Evolutionary conservation across 176 grass and related monocot genomes (phyloP), one percentile per base, ranked within the genome.

Genomic region (Oryza officinalis): DNA sequence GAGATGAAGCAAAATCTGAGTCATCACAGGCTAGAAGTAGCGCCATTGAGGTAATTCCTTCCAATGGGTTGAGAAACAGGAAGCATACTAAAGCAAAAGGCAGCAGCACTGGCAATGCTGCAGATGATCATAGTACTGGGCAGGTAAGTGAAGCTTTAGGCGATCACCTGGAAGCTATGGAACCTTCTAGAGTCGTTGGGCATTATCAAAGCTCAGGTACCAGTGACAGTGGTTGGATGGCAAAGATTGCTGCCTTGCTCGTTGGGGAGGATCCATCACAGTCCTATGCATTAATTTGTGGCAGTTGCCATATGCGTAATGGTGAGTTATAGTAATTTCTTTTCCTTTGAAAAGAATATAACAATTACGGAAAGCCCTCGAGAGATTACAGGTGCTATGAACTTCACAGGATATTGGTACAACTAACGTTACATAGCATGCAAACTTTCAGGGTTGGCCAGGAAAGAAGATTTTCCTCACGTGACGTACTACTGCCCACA

Each of bases 251-350:
- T 83, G 88, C 88, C 10, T 50, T 90, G 31, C 81, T 94, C 54
- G 85, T 94, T 27, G 91, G 88, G 32, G 88, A 94, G 88, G 91
- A 94, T 83, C 91, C 91, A 22, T 82, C 88, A 20, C 91, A 93
- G 13, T 86, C 88, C 4, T 33, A 11, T 76, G 91, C 91, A 2
- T 79, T 93, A 44, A 93, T 93, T 26, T 93, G 88, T 83, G 88
- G 91, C n/a, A 88, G 83, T 71, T 90, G 88, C 47, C 79, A 83
- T 80, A 94, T 88, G 88, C 88, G 90, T 84, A 90, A 94, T 74
- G 92, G 88, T 88, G 49, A 8, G 83, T 74, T 74, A 27, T 28
- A 65, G 57, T 49, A 49, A 49, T 49, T 49, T 17, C 2, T 49
- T 46, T 46, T 46, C 0, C 44, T 46, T 46, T 6, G 14, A 18